Base-by-base conservation (phyloP, 805 yeast species). In the Naumovozyma dairenensis region DNA sequence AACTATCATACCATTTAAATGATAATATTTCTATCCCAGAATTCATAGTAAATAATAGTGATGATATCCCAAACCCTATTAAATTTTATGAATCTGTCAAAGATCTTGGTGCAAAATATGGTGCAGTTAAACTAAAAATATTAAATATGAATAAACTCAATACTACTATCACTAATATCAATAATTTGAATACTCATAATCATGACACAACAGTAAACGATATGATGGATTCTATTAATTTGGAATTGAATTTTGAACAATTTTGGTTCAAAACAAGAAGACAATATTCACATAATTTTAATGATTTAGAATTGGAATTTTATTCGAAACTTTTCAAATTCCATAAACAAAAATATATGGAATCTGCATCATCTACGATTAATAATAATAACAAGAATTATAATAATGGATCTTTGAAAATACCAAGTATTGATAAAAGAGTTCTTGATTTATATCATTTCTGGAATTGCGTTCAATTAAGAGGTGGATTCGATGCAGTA, bases 401-500 rank as follows among this genome's bases (percentile, higher is more conserved):
- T 8, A 42, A 53, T 18, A n/a, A n/a, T n/a, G n/a, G n/a, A n/a
- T n/a, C n/a, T n/a, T n/a, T n/a, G n/a, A 75, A 71, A 44, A 53
- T 78, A 8, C 92, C 92, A 1, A 66, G 71, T 44, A 74, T 80
- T 19, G 84, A 80, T 45, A 74, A 74, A 43, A 60, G 80, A 34
- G 70, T 77, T 1, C 53, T 82, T 27, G 87, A 82, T 55, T 59
- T 82, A 22, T 81, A 66, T 53, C 63, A 72, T 27, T 55, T 82
- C 25, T 67, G 71, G 44, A 60, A 68, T 25, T 65, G 73, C 10
- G 92, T 83, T 2, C 60, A 67, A 14, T 50, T 70, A 13, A 62
- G 80, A 39, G 92, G 92, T 14, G 93, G 93, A 0, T 76, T 66
- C 49, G 63, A 65, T 8, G 64, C 57, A 8, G 86, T 83, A n/a